These are phyloP conservation scores for Haematococcus lacustris DNA, from an alignment of 139 green algal species.

Conservation along the genomic window DNA sequence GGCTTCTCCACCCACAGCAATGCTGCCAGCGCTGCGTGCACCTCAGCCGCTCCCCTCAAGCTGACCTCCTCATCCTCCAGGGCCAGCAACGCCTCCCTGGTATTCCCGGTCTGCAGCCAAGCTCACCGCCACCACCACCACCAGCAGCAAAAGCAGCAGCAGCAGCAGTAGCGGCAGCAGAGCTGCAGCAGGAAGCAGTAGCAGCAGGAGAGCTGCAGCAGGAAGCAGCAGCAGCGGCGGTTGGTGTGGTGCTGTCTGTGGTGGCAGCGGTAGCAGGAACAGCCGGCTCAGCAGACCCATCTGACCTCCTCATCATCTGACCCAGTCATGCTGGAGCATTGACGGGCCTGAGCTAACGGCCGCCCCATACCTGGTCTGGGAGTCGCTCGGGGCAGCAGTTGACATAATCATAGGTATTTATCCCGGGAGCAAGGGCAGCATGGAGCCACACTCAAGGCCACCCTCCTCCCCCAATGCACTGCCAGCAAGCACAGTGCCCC, in stretches of 20 bases:
- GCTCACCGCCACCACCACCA: not conserved
- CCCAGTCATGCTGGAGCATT: not conserved
- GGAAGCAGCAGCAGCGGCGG: not conserved
- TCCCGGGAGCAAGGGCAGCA: too few species aligned
- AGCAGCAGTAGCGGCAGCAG: too few species aligned
- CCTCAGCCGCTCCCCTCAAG: not conserved
- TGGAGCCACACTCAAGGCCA: too few species aligned
- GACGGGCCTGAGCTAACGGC: not conserved
- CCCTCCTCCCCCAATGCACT: too few species aligned
- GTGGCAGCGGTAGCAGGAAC: not conserved
- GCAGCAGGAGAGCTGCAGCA: not conserved
- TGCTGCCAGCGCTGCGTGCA: not conserved
- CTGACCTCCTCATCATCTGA: not conserved
- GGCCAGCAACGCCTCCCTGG: not conserved
- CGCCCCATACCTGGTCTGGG: too few species aligned
- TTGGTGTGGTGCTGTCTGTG: not conserved
- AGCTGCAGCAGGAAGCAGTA: too few species aligned
- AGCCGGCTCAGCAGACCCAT: not conserved
- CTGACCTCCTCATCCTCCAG: too few species aligned
- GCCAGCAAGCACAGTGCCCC: too few species aligned
- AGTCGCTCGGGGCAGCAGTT: too few species aligned
- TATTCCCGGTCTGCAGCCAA: not conserved
- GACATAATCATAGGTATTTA: too few species aligned
- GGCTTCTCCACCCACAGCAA: not conserved
- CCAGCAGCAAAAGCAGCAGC: not conserved